Evolutionary conservation across 176 grass and related monocot species (phyloP).

Genomic region (Oryza brachyantha): DNA sequence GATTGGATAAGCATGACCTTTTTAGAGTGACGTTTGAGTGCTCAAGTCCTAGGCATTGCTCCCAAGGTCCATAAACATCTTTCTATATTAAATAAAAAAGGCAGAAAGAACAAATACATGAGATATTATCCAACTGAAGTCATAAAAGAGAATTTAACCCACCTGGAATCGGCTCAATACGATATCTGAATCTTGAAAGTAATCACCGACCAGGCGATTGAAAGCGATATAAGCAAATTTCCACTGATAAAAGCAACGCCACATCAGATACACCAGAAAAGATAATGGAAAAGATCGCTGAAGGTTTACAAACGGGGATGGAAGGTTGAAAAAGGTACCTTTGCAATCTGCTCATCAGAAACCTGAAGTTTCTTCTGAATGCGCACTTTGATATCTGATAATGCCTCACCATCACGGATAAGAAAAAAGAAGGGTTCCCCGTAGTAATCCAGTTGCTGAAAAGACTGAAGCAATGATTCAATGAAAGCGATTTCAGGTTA

Average conservation of each 20-base stretch:
- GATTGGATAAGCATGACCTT: conserved; percentile 48
- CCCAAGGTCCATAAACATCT: conserved; percentile 69
- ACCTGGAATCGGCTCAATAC: conserved; percentile 65
- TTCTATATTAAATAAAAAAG: conserved; percentile 32
- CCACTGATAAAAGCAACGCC: conserved; percentile 53
- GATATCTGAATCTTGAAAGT: conserved; percentile 67
- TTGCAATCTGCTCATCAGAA: conserved; percentile 60
- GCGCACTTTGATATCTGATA: conserved; percentile 56
- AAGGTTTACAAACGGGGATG: background rate
- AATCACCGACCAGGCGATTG: conserved; percentile 40
- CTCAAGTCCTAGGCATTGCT: conserved; percentile 66
- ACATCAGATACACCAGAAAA: conserved; percentile 10
- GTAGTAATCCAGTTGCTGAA: conserved; percentile 54
- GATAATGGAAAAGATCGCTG: background rate
- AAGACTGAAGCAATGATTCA: background rate
- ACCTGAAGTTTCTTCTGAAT: conserved; percentile 79
- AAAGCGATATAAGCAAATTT: conserved; percentile 58
- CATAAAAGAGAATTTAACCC: background rate
- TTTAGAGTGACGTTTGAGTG: conserved; percentile 55
- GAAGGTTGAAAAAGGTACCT: conserved; percentile 32
- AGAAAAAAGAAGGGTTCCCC: conserved; percentile 68
- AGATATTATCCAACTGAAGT: background rate
- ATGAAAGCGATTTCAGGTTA: background rate
- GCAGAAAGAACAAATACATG: background rate
- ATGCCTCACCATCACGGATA: conserved; percentile 57